Evolutionary conservation across 257 asterid genomes (phyloP).

Genomic region (Nicotiana sylvestris): DNA sequence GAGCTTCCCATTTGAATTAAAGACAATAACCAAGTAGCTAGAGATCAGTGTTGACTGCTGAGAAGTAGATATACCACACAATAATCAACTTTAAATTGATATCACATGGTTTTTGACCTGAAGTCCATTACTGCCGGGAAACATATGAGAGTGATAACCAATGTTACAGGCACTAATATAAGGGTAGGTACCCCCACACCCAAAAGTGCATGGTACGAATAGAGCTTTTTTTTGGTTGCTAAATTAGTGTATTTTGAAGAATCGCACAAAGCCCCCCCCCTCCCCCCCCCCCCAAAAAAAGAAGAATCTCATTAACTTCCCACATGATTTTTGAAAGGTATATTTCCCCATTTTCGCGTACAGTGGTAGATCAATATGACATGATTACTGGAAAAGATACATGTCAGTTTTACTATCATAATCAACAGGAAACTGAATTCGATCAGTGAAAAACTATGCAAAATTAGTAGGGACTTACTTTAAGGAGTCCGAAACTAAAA

Average conservation of each 20-base stretch:
- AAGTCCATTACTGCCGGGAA: neutral
- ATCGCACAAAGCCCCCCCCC: no score
- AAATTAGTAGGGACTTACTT: slow-evolving; percentile 40
- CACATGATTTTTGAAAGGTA: neutral
- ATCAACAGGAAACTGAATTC: neutral
- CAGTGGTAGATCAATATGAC: neutral
- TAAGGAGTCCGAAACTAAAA: slow-evolving; percentile 33
- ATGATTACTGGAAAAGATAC: neutral
- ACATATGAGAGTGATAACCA: neutral
- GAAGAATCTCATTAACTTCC: neutral
- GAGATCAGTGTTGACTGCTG: neutral
- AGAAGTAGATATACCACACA: neutral
- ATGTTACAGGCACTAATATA: neutral
- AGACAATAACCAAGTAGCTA: neutral
- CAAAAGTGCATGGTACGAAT: neutral
- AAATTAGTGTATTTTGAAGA: neutral
- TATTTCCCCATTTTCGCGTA: neutral
- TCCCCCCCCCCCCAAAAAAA: no score
- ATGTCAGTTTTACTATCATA: neutral
- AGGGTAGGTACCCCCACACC: neutral
- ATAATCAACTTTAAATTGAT: neutral
- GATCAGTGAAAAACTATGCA: neutral
- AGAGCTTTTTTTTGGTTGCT: no score
- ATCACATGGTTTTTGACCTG: neutral
- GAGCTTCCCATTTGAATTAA: neutral